Evolutionary conservation across 2,329 filamentous ascomycete species (phyloP), one percentile per base, ranked within the genome.

Genomic region (Colletotrichum zoysiae): DNA sequence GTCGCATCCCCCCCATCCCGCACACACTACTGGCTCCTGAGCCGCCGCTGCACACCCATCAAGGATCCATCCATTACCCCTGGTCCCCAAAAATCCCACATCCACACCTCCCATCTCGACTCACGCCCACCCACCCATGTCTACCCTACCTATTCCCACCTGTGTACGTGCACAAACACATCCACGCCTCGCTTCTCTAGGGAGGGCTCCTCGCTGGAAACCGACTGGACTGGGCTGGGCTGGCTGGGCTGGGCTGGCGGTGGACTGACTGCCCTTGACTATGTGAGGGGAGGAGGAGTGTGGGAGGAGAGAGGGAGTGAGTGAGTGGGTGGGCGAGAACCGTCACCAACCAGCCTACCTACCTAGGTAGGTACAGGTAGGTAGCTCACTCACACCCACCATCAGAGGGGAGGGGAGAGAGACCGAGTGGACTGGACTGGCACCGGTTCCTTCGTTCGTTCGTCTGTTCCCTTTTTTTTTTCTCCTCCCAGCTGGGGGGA

Each of bases 381-480:
- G 30, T 30, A 35, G 18, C 33, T 56, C 53, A 38, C 33, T 38
- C 53, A 56, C 53, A 56, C 53, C 53, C 30, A 35, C 53, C 53
- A 56, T 20, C 23, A 55, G 53, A 70, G 57, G 40, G 57, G 70
- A 64, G 53, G 66, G 57, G 40, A 51, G 70, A 64, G 40, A 61
- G 70, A 64, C 59, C 60, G 65, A 44, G 70, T 72, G 65, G 70
- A 67, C 33, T 69, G 65, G 38, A 30, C 30, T 30, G 30, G 30
- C 70, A 50, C 65, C 65, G 65, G 65, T 72, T 71, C 69, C 16
- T 67, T 42, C 40, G 40, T 42, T 68, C 69, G 58, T 65, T 65
- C 51, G 65, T 70, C 58, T 40, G 60, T 69, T 69, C 69, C 64
- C 58, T 60, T 72, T 58, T 73, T n/a, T 63, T 64, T 64, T 53